Conservation (phyloP, 2,329 filamentous ascomycete genomes). For the Aspergillus versicolor region DNA sequence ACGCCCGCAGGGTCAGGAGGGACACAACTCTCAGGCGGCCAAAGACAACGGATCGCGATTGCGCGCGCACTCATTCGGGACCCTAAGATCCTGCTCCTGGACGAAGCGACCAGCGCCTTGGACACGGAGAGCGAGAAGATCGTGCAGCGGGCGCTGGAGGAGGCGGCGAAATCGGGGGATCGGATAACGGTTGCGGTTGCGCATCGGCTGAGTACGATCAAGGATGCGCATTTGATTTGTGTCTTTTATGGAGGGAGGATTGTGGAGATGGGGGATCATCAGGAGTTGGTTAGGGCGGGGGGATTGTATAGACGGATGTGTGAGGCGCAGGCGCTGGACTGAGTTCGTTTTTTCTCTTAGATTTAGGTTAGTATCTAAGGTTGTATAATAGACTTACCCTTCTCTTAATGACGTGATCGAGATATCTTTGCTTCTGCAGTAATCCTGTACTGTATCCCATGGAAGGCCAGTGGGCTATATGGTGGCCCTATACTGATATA, state of each 20-base stretch:
- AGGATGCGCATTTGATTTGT: slow-evolving; percentile 91
- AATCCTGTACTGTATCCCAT: too few relatives aligned
- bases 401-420: too few relatives aligned
- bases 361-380: not conserved
- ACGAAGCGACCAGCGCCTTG: slow-evolving; percentile 66
- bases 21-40: slow-evolving; percentile 79
- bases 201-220: slow-evolving; percentile 86
- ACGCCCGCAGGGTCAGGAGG: slow-evolving; percentile 88
- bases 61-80: slow-evolving; percentile 85
- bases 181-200: slow-evolving; percentile 93
- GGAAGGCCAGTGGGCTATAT: too few relatives aligned
- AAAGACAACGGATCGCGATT: slow-evolving; percentile 93
- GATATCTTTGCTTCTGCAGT: too few relatives aligned
- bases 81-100: slow-evolving; percentile 80
- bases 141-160: slow-evolving; percentile 71
- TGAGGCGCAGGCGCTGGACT: slow-evolving; percentile 36
- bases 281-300: slow-evolving; percentile 60
- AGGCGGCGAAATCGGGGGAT: slow-evolving; percentile 66
- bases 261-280: slow-evolving; percentile 79
- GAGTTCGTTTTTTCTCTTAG: too few relatives aligned
- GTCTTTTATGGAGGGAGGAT: slow-evolving; percentile 88
- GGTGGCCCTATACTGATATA: too few relatives aligned
- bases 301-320: slow-evolving; percentile 45
- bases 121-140: slow-evolving; percentile 53
- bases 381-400: too few relatives aligned